These are phyloP conservation scores for Phytophthora cryptogea DNA, from an alignment of 352 stramenopile species.

Conservation along the genomic window DNA sequence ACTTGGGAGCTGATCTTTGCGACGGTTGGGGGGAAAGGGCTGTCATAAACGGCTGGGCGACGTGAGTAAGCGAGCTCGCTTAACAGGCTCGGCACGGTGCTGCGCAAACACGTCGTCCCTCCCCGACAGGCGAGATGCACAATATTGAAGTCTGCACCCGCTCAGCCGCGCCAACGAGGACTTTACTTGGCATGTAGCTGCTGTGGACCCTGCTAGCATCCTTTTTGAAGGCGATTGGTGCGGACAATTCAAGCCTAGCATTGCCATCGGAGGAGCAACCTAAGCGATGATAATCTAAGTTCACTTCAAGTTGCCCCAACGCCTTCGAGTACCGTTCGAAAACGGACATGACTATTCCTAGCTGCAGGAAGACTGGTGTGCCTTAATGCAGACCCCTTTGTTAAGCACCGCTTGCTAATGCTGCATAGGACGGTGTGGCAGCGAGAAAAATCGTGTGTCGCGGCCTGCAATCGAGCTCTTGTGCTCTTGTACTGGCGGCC, in stretches of 20 bases:
- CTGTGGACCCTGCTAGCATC: neutral
- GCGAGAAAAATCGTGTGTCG: constrained; percentile 4
- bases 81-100: neutral
- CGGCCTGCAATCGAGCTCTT: neutral
- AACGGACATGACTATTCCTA: constrained; percentile 7
- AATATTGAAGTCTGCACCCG: neutral
- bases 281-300: neutral
- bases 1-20: constrained; percentile 4
- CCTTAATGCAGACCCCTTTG: too few relatives aligned
- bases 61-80: neutral
- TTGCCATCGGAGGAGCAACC: neutral
- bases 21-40: neutral
- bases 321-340: constrained; percentile 8
- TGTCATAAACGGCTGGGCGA: constrained; percentile 32
- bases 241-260: neutral
- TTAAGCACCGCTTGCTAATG: constrained; percentile 12
- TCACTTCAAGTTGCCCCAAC: constrained; percentile 13
- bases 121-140: neutral
- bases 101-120: constrained; percentile 18
- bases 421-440: constrained; percentile 7
- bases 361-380: too few relatives aligned
- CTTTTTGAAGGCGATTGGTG: neutral
- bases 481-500: too few relatives aligned
- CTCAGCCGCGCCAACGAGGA: neutral
- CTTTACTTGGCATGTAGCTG: neutral